Percentiles rank a stretch among this genome's conserved stretches.
These are phyloP conservation scores for Chimonanthus praecox DNA, from an alignment of 164 flowering plant genomes.

Conservation along the genomic window DNA sequence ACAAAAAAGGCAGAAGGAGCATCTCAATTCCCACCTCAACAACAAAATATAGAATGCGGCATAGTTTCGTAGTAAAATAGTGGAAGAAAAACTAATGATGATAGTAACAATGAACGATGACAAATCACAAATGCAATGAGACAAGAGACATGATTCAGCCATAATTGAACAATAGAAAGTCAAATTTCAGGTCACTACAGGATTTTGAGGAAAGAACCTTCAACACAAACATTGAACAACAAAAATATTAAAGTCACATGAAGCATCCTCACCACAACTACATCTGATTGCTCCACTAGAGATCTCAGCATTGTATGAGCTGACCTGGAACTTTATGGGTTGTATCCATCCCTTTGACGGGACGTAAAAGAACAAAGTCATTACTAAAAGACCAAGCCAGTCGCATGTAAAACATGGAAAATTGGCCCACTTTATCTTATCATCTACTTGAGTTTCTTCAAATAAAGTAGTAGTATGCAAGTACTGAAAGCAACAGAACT, in stretches of 20 bases:
- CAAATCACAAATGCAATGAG: no score
- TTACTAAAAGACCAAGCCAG: conserved; percentile 14
- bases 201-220: background rate
- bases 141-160: no score
- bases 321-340: background rate
- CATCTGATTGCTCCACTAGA: background rate
- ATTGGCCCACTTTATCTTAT: conserved; percentile 11
- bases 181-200: no score
- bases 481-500: conserved; percentile 29
- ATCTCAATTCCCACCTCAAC: no score
- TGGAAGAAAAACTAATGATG: no score
- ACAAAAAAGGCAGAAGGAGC: no score
- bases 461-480: conserved; percentile 43
- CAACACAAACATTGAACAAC: background rate
- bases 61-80: no score
- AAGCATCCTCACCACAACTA: background rate
- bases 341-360: background rate
- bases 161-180: no score
- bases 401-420: conserved; percentile 14
- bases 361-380: background rate
- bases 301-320: background rate
- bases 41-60: no score
- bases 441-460: conserved; percentile 16
- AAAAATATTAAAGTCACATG: background rate
- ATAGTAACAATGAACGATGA: no score